phyloP scores from a whole-genome alignment of 768 basidiomycete genomes.

The Russula virescens region DNA sequence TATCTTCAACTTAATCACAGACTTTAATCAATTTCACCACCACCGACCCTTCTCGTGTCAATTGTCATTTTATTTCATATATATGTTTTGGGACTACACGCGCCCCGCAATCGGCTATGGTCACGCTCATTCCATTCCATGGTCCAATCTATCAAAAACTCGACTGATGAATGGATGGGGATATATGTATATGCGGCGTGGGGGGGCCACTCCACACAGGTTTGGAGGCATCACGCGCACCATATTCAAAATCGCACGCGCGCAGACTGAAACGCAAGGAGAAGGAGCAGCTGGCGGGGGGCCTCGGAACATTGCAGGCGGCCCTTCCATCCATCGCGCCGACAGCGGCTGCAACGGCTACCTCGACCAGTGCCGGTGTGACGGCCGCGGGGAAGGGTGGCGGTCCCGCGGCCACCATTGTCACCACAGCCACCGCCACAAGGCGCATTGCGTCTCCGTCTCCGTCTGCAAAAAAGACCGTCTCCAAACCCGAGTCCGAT shows the following conservation, averaged over 20 bases:
- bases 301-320: conserved; percentile 34
- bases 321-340: conserved; percentile 46
- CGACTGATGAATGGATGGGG: background rate
- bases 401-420: background rate
- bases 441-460: background rate
- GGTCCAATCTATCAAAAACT: background rate
- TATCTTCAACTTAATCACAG: background rate
- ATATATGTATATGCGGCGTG: background rate
- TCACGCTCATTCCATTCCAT: background rate
- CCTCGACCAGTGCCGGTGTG: too few species aligned
- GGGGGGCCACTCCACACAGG: conserved; percentile 33
- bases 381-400: conserved; percentile 17
- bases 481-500: background rate
- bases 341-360: too few species aligned
- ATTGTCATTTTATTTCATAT: background rate
- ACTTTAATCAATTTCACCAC: background rate
- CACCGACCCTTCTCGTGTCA: too few species aligned
- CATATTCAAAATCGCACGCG: conserved; percentile 67
- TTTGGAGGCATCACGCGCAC: conserved; percentile 43
- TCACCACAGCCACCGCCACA: background rate
- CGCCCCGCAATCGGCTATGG: background rate
- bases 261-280: conserved; percentile 67
- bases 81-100: background rate
- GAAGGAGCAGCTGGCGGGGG: conserved; percentile 37
- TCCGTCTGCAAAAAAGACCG: background rate